phyloP scores from a whole-genome alignment of 805 yeast genomes.

The Saccharomyces jurei region DNA sequence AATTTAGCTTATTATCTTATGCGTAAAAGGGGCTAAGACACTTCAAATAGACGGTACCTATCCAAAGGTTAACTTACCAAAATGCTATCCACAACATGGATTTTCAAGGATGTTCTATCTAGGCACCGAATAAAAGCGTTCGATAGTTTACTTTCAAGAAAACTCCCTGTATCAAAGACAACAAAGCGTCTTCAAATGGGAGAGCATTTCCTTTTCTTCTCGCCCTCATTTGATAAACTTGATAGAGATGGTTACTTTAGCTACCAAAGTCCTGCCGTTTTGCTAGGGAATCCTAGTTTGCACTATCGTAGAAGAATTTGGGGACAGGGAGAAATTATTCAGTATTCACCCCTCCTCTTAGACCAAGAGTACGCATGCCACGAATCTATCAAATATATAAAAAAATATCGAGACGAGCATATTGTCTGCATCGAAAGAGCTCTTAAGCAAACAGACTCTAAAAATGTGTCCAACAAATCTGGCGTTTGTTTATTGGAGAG shows the following conservation, averaged over 20 bases:
- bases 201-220: conserved; percentile 59
- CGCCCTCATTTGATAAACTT: conserved; percentile 43
- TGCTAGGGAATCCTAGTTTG: conserved; percentile 8
- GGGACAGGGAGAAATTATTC: conserved; percentile 60
- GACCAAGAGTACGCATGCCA: conserved; percentile 39
- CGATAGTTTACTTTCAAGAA: background rate
- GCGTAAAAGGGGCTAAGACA: background rate
- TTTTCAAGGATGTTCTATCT: background rate
- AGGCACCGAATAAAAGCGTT: background rate
- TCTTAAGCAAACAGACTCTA: conserved; percentile 24
- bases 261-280: conserved; percentile 54
- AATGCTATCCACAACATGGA: background rate
- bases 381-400: conserved; percentile 43
- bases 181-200: conserved; percentile 34
- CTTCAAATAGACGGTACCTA: background rate
- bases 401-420: conserved; percentile 31
- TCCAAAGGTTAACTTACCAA: background rate
- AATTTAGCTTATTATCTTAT: background rate
- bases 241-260: conserved; percentile 75
- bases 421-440: conserved; percentile 51
- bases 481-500: conserved; percentile 39
- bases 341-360: conserved; percentile 30
- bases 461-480: conserved; percentile 6
- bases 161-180: background rate
- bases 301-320: conserved; percentile 61